Percentiles rank a stretch among this genome's conserved stretches.
Evolutionary conservation across 2,329 filamentous ascomycete species (phyloP).

Genomic region (Clarireedia paspali): DNA sequence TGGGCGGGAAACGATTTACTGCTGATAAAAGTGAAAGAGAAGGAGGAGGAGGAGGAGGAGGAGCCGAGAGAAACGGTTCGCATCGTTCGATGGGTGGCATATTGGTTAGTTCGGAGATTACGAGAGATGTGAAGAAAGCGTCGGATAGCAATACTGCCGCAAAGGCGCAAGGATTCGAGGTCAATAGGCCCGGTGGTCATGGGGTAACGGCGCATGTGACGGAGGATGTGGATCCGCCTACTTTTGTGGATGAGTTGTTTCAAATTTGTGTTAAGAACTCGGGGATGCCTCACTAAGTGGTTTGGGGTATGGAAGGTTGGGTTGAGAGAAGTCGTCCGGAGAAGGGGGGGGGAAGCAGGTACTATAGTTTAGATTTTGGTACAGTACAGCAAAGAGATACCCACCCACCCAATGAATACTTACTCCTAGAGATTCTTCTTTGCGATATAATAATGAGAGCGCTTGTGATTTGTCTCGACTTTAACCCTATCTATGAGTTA

Average conservation of each 20-base stretch:
- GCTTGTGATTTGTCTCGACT: too few species aligned
- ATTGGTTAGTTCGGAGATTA: slow-evolving; percentile 6
- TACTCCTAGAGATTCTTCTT: background rate
- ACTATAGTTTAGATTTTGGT: background rate
- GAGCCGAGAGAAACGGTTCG: background rate
- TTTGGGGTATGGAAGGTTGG: background rate
- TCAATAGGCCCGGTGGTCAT: background rate
- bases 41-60: background rate
- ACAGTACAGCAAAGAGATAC: too few species aligned
- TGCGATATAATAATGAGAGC: too few species aligned
- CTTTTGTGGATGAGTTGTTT: slow-evolving; percentile 11
- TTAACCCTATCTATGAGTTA: too few species aligned
- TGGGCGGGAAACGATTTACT: background rate
- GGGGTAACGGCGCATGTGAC: background rate
- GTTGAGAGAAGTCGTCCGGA: background rate
- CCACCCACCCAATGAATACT: background rate
- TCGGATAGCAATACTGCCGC: background rate
- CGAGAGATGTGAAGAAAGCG: background rate
- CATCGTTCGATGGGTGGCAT: slow-evolving; percentile 2
- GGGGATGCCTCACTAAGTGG: background rate
- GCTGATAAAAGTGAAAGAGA: background rate
- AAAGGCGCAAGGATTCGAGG: background rate
- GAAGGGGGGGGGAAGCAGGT: background rate
- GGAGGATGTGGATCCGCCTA: slow-evolving; percentile 7
- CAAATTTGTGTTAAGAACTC: slow-evolving; percentile 7